A percentile compares a stretch with the other conserved stretches of the same genome.
Evolutionary conservation across 2,329 filamentous ascomycete genomes (phyloP).

Genomic region (Diplodia intermedia): DNA sequence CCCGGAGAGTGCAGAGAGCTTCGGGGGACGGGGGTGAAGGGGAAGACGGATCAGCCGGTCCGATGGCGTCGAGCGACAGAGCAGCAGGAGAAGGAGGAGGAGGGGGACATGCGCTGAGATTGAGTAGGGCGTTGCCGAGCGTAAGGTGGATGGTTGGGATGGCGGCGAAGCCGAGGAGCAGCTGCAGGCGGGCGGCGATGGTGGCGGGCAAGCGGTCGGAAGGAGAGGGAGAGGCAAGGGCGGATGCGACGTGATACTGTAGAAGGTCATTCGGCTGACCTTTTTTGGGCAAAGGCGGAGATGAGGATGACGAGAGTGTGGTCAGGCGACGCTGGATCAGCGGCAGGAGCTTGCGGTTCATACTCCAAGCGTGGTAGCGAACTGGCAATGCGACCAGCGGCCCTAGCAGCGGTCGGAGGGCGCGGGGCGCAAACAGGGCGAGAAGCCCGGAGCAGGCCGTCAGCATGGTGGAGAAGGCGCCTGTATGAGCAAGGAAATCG

Average conservation of each 20-base stretch:
- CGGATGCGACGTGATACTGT: slow-evolving; percentile 8
- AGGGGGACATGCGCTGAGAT: background rate
- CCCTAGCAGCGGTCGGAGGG: slow-evolving; percentile 19
- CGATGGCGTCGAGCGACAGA: too few species aligned
- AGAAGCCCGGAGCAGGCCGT: slow-evolving; percentile 4
- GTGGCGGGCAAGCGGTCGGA: slow-evolving; percentile 10
- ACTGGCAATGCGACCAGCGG: slow-evolving; percentile 27
- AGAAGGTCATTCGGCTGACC: slow-evolving; percentile 10
- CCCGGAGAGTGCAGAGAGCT: background rate
- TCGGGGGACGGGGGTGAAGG: background rate
- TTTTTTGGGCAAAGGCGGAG: background rate
- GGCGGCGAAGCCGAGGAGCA: slow-evolving; percentile 38
- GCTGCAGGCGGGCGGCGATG: slow-evolving; percentile 27
- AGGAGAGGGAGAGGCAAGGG: slow-evolving; percentile 1
- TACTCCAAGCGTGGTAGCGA: slow-evolving; percentile 20
- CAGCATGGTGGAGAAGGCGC: background rate
- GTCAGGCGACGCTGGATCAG: slow-evolving; percentile 22
- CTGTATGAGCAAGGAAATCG: background rate
- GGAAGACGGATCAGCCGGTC: background rate
- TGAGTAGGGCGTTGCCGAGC: slow-evolving; percentile 14
- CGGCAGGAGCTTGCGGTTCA: slow-evolving; percentile 25
- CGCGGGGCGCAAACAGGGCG: slow-evolving; percentile 7
- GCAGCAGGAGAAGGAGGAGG: background rate
- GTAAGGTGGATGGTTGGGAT: slow-evolving; percentile 36
- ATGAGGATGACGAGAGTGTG: too few species aligned